Base-by-base conservation (phyloP, 176 grass and related monocot species). In the Avena insularis region DNA sequence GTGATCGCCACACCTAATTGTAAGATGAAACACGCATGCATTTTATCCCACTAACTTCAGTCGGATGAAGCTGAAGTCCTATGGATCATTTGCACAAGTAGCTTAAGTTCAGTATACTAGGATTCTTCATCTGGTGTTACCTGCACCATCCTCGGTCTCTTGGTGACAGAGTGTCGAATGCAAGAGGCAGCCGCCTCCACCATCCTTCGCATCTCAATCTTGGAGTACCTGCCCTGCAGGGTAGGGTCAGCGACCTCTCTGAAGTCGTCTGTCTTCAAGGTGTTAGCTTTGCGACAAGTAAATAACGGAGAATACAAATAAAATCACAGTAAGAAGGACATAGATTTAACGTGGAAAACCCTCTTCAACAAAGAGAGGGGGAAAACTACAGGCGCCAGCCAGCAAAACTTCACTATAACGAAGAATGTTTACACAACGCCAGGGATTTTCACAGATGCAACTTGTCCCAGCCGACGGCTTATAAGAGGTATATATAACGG, bases 81-180 rank as follows among this genome's bases (percentile, higher is more conserved):
- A 27, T 19, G 9, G 9, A 5, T 29, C 50, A 35, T 55, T 33
- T 9, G 20, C 29, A n/a, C 9, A 20, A 27, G 3, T 10, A 80
- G 20, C 15, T 80, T 48, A 63, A 79, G 77, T 36, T 79, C 4
- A 2, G 13, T 16, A 64, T 6, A 36, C 23, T 23, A 23, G 27
- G 58, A 63, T 50, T 46, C 12, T 25, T 25, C 12, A 47, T 75
- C 43, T 29, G 71, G 6, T 56, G 2, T 20, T 88, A 93, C 93
- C 88, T 98, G 90, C 71, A 93, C 81, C 92, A 96, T 98, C 81
- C 87, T 85, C 0, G 89, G 93, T 63, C 96, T 84, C 64, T 96
- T 98, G 61, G 76, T 58, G 54, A 87, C 92, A 8, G 93, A 96
- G 75, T 96, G 90, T 31, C 93, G 93, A 77, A 96, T 91, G 79